Conservation (phyloP, 306 rosid species). For the cucumber (Cucumis sativus) region DNA sequence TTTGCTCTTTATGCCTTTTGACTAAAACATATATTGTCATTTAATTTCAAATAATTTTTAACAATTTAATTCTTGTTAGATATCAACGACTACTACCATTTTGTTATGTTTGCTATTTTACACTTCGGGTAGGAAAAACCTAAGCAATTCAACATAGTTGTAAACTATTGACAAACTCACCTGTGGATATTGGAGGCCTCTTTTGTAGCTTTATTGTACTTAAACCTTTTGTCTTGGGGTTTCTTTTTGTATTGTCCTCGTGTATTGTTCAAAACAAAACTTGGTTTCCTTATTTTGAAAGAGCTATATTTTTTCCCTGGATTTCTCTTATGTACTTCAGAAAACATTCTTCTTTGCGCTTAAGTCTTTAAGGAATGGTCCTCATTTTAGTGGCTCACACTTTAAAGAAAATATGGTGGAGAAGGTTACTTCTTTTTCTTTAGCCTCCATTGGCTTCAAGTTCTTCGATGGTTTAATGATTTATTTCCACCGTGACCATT, state of each 20-base stretch:
- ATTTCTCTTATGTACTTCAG: background rate
- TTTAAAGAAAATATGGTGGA: background rate
- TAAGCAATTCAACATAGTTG: background rate
- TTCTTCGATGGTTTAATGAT: background rate
- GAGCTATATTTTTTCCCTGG: background rate
- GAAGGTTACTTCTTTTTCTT: background rate
- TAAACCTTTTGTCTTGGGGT: background rate
- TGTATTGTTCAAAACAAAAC: background rate
- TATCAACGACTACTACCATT: background rate
- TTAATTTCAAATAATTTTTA: background rate
- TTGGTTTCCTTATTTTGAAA: background rate
- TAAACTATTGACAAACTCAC: background rate
- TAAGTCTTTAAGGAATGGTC: background rate
- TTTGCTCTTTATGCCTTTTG: background rate
- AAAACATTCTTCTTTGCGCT: background rate
- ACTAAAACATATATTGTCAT: background rate
- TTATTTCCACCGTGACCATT: no score
- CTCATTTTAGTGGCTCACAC: background rate
- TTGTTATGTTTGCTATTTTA: background rate
- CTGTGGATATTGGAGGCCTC: background rate
- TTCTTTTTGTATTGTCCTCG: background rate
- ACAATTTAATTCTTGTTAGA: background rate
- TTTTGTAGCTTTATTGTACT: background rate
- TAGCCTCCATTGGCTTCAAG: background rate
- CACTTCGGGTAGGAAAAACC: background rate